Percentiles rank a stretch among this genome's conserved stretches.
Evolutionary conservation across 73 alveolate genomes (phyloP).

Genomic region (Paramecium sexaurelia): DNA sequence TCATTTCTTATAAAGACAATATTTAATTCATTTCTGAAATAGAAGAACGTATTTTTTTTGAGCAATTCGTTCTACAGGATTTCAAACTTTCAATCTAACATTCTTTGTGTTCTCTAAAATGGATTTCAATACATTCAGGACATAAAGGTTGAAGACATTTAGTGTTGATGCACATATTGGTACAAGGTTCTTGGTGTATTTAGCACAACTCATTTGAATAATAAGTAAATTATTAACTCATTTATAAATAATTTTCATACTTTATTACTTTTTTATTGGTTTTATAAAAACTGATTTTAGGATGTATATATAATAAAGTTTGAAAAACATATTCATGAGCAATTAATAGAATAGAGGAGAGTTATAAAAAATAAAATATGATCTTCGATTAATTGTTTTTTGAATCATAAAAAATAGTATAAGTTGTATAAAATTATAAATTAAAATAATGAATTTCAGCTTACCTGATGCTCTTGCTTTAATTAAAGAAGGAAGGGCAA

Average conservation of each 20-base stretch:
- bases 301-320: too few relatives aligned
- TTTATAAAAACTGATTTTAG: neutral
- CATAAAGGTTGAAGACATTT: constrained; percentile 44
- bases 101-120: constrained; percentile 12
- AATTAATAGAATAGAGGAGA: too few relatives aligned
- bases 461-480: constrained; percentile 33
- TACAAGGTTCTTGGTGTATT: constrained; percentile 17
- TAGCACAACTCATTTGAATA: neutral
- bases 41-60: neutral
- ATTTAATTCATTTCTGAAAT: neutral
- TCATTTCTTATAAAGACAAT: neutral
- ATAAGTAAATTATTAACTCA: constrained; percentile 1
- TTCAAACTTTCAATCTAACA: constrained; percentile 37
- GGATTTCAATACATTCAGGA: constrained; percentile 52
- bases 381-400: neutral
- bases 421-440: neutral
- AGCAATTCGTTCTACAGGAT: constrained; percentile 4
- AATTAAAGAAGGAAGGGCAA: constrained; percentile 16
- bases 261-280: neutral
- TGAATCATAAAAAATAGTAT: neutral
- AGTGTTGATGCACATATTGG: constrained; percentile 33
- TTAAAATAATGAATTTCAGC: constrained; percentile 24
- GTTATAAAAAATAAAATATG: too few relatives aligned
- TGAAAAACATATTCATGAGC: too few relatives aligned
- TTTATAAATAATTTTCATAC: neutral